Conservation (phyloP, 768 basidiomycete genomes). For the Phylloporus sp. region DNA sequence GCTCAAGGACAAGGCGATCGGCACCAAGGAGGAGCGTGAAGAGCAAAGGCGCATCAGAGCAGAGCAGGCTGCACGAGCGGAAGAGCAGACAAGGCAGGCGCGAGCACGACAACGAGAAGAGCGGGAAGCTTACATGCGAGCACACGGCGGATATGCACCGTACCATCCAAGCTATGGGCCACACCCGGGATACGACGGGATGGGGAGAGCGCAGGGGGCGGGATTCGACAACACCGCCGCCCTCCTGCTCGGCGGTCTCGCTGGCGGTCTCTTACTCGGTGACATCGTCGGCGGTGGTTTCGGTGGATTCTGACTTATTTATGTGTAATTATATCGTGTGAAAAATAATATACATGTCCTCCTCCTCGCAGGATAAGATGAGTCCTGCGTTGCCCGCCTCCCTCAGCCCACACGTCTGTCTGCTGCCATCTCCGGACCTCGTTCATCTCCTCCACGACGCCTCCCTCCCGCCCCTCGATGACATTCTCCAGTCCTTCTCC, state of each 20-base stretch:
- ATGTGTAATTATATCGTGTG: conserved; percentile 6
- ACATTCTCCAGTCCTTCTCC: conserved; percentile 81
- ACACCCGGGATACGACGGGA: background rate
- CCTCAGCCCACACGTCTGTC: conserved; percentile 77
- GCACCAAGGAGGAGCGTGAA: conserved; percentile 63
- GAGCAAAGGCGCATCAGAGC: conserved; percentile 33
- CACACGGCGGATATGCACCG: conserved; percentile 30
- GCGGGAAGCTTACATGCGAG: conserved; percentile 35
- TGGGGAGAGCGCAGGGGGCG: background rate
- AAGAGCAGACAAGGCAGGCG: conserved; percentile 17
- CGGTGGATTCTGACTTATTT: conserved; percentile 34
- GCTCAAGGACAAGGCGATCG: conserved; percentile 60
- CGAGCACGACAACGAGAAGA: conserved; percentile 21
- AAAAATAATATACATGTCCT: background rate
- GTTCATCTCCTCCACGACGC: conserved; percentile 52
- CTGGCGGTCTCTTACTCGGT: conserved; percentile 49
- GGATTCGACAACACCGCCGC: conserved; percentile 9
- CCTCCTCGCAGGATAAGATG: conserved; percentile 31
- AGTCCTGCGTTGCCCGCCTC: conserved; percentile 61
- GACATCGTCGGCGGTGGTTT: conserved; percentile 41
- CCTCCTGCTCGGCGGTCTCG: conserved; percentile 40
- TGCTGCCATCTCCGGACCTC: conserved; percentile 70
- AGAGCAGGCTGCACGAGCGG: conserved; percentile 26
- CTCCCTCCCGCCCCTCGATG: conserved; percentile 63
- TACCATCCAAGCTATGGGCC: conserved; percentile 22